A percentile compares a stretch with the other conserved stretches of the same genome.
phyloP scores from a whole-genome alignment of 2,329 filamentous ascomycete species.

The Claviceps pusilla region DNA sequence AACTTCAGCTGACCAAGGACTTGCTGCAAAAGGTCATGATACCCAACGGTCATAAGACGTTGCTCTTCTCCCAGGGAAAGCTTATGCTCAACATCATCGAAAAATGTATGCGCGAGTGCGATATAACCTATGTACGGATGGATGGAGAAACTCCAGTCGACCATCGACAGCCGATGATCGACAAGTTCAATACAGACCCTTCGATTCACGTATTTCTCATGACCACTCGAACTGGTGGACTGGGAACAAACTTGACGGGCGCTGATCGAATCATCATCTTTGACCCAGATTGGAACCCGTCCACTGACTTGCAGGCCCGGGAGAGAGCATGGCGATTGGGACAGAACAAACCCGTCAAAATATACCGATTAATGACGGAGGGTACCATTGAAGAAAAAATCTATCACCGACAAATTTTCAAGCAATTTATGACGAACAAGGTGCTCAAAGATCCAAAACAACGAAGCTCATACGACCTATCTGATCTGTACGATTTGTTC shows the following conservation, averaged over 20 bases:
- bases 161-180: constrained; percentile 74
- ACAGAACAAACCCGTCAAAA: constrained; percentile 87
- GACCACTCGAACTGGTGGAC: constrained; percentile 86
- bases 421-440: constrained; percentile 94
- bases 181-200: constrained; percentile 76
- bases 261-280: constrained; percentile 95
- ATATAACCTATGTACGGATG: constrained; percentile 73
- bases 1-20: constrained; percentile 88
- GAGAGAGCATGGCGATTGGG: constrained; percentile 92
- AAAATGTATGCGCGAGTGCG: constrained; percentile 56
- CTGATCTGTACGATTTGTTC: constrained; percentile 85
- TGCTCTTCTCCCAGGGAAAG: constrained; percentile 83
- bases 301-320: constrained; percentile 85
- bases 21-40: constrained; percentile 74
- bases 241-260: constrained; percentile 88
- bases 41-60: constrained; percentile 75
- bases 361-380: constrained; percentile 94
- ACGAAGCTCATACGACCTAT: constrained; percentile 75
- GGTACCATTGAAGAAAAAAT: constrained; percentile 99
- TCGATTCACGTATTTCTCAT: constrained; percentile 77
- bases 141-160: constrained; percentile 85
- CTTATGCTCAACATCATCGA: constrained; percentile 95
- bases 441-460: constrained; percentile 90
- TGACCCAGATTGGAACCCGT: constrained; percentile 97
- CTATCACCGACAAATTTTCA: constrained; percentile 96